Base-by-base conservation (phyloP, 768 basidiomycete species). In the Podaxis sp. region DNA sequence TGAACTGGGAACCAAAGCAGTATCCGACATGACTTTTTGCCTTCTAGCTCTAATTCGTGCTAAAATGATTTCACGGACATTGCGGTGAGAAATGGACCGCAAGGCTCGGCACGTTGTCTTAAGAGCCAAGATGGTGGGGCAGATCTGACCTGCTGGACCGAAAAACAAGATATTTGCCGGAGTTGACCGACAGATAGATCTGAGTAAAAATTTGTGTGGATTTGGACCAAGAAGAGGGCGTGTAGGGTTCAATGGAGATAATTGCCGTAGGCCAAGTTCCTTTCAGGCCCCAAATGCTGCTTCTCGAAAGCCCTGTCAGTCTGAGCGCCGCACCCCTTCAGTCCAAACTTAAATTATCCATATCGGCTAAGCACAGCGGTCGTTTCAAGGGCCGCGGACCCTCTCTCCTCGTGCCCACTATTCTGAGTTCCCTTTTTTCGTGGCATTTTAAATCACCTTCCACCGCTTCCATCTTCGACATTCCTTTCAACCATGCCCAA, bases 351-450 rank as follows among this genome's bases (percentile, higher is more conserved):
- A 80, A 81, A 77, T 77, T 77, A 75, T 78, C 71, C 76, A 78
- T 70, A 76, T 79, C 77, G 76, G 78, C 78, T 77, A 80, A 79
- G 73, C 71, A 70, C 75, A 70, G 66, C 71, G 70, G 70, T 63
- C 54, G 57, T 72, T 76, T 76, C 73, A 79, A 79, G 78, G 78
- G 79, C 82, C 81, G 81, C 81, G 81, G 81, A 81, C 75, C 75
- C 77, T 76, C 76, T 27, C 24, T 82, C 86, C 87, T 87, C 87
- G 85, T 89, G 85, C 73, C 83, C 82, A 76, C 71, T 76, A 79
- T 75, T 83, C 82, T 81, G 80, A 83, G 80, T 85, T 83, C 82
- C 33, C 22, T 84, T 85, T 85, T 85, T 81, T 76, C 75, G 75
- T 82, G 74, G 78, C 82, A 81, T 84, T 84, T 82, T 84, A 82